A percentile compares a stretch with the other conserved stretches of the same genome.
These are phyloP conservation scores for Pluteus cervinus DNA, from an alignment of 768 basidiomycete genomes.

Conservation along the genomic window DNA sequence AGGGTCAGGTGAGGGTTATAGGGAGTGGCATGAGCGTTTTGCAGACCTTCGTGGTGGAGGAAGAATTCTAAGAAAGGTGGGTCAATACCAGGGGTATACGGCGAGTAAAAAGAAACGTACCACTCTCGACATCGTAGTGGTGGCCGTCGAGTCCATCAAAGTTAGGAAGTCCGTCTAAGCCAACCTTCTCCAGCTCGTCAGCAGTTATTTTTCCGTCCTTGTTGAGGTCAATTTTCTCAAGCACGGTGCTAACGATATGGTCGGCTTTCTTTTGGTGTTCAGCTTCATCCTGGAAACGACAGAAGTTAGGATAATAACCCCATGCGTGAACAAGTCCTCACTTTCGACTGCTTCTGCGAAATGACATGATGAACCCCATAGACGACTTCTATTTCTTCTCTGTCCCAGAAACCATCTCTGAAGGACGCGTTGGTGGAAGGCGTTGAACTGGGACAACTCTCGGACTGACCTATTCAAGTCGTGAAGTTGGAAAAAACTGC, in stretches of 20 bases:
- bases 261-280: constrained; percentile 82
- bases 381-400: constrained; percentile 88
- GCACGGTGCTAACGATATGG: constrained; percentile 63
- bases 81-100: constrained; percentile 1
- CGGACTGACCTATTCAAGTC: constrained; percentile 73
- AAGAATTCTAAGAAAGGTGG: constrained; percentile 63
- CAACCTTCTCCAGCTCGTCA: constrained; percentile 68
- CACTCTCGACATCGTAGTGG: constrained; percentile 89
- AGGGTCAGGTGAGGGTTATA: constrained; percentile 1
- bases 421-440: constrained; percentile 4
- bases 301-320: background rate
- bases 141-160: constrained; percentile 92
- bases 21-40: background rate
- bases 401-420: constrained; percentile 79
- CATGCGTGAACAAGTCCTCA: constrained; percentile 11
- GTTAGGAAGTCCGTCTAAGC: constrained; percentile 72
- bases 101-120: constrained; percentile 34
- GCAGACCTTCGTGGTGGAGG: constrained; percentile 90
- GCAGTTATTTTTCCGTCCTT: constrained; percentile 63
- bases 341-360: constrained; percentile 77
- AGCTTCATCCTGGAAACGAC: constrained; percentile 50
- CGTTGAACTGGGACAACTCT: background rate
- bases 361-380: constrained; percentile 95
- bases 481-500: constrained; percentile 94
- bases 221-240: constrained; percentile 67